Conservation (phyloP, 768 basidiomycete species). For the Mycena pura region DNA sequence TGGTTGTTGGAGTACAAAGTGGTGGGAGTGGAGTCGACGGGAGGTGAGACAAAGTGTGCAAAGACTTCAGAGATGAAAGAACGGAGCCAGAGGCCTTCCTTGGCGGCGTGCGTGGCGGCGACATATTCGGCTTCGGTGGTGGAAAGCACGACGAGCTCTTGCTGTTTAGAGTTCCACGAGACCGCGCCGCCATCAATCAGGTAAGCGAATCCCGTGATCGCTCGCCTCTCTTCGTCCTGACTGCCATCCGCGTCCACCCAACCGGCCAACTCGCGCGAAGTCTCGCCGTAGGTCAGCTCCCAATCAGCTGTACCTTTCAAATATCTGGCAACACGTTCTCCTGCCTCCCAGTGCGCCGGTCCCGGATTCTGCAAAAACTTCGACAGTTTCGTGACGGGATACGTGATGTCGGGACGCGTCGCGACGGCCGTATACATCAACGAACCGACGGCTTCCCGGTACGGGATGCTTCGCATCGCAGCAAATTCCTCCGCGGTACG, state of each 20-base stretch:
- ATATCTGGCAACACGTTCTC: slow-evolving; percentile 42
- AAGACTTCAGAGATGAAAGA: too few relatives aligned
- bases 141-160: too few relatives aligned
- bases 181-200: too few relatives aligned
- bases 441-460: slow-evolving; percentile 28
- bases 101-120: too few relatives aligned
- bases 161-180: too few relatives aligned
- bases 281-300: slow-evolving; percentile 22
- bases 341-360: slow-evolving; percentile 39
- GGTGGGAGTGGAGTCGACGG: too few relatives aligned
- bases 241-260: slow-evolving; percentile 26
- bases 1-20: too few relatives aligned
- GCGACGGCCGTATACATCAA: slow-evolving; percentile 33
- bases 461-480: slow-evolving; percentile 27
- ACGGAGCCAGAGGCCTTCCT: too few relatives aligned
- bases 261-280: slow-evolving; percentile 20
- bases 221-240: slow-evolving; percentile 21
- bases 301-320: slow-evolving; percentile 26
- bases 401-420: slow-evolving; percentile 35
- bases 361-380: slow-evolving; percentile 37
- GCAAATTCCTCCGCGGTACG: slow-evolving; percentile 13
- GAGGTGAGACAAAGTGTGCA: too few relatives aligned
- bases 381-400: slow-evolving; percentile 29
- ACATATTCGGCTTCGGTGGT: too few relatives aligned
- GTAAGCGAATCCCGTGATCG: too few relatives aligned